Conservation (phyloP, 1,139 yeast species). For the Debaryomycetaceae sp. region DNA sequence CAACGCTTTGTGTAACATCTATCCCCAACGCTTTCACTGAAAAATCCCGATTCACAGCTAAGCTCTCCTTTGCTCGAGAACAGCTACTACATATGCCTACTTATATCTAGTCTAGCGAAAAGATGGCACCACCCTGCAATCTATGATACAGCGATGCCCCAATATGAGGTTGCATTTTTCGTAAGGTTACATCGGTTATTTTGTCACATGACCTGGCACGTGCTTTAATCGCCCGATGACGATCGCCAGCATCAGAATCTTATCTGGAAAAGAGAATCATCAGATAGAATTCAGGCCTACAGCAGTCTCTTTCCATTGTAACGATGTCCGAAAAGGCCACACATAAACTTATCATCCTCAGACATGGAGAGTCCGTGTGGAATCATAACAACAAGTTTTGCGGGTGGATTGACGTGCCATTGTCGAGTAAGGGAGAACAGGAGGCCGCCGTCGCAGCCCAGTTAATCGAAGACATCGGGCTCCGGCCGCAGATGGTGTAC, state of each 20-base stretch:
- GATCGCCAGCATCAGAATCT: neutral
- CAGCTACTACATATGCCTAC: too few relatives aligned
- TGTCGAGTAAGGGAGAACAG: slow-evolving; percentile 55
- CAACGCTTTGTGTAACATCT: neutral
- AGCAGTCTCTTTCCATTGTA: neutral
- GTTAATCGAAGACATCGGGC: slow-evolving; percentile 36
- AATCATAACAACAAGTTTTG: slow-evolving; percentile 69
- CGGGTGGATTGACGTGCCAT: slow-evolving; percentile 78
- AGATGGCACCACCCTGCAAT: too few relatives aligned
- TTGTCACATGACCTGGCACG: neutral
- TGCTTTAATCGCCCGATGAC: neutral
- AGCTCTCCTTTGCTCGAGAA: too few relatives aligned
- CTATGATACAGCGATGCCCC: too few relatives aligned
- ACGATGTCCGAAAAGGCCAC: slow-evolving; percentile 3
- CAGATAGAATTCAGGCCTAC: too few relatives aligned
- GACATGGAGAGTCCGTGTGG: slow-evolving; percentile 79
- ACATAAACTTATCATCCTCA: slow-evolving; percentile 48
- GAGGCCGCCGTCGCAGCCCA: slow-evolving; percentile 64
- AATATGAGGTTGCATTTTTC: neutral
- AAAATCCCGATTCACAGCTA: too few relatives aligned
- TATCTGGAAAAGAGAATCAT: neutral
- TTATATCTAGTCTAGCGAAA: too few relatives aligned
- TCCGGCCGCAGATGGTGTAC: slow-evolving; percentile 54
- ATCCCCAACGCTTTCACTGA: too few relatives aligned
- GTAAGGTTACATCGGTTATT: neutral